These are phyloP conservation scores for Cinchona pubescens DNA, from an alignment of 257 asterid genomes.

Conservation along the genomic window DNA sequence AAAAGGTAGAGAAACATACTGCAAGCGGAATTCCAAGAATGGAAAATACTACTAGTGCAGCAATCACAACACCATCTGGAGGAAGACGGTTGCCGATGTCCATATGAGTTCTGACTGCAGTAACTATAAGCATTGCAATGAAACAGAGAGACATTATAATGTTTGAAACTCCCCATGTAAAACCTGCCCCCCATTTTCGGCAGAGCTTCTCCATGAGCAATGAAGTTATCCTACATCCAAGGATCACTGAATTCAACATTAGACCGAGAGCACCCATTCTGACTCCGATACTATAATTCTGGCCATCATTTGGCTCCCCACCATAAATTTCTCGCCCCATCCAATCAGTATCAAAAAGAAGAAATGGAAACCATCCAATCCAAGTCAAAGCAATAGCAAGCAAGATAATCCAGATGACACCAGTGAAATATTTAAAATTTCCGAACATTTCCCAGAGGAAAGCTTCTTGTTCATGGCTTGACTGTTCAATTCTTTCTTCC, in stretches of 20 bases:
- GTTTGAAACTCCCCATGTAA: slow-evolving; percentile 83
- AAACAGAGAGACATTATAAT: slow-evolving; percentile 65
- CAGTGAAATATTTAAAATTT: slow-evolving; percentile 61
- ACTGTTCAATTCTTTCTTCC: slow-evolving; percentile 36
- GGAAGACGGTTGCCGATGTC: slow-evolving; percentile 43
- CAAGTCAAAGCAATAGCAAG: slow-evolving; percentile 76
- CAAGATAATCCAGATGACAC: slow-evolving; percentile 65
- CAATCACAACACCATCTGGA: slow-evolving; percentile 61
- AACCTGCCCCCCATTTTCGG: slow-evolving; percentile 83
- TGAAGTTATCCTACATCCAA: slow-evolving; percentile 89
- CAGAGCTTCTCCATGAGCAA: slow-evolving; percentile 81
- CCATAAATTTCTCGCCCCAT: slow-evolving; percentile 93
- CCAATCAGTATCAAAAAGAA: slow-evolving; percentile 87
- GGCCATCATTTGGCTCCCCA: slow-evolving; percentile 77
- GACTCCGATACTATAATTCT: slow-evolving; percentile 59
- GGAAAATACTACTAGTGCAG: slow-evolving; percentile 59
- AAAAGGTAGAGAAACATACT: slow-evolving; percentile 46
- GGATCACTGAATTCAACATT: slow-evolving; percentile 81
- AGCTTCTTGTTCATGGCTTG: slow-evolving; percentile 61
- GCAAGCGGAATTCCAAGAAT: slow-evolving; percentile 85
- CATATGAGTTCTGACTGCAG: slow-evolving; percentile 46
- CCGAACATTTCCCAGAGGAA: slow-evolving; percentile 80
- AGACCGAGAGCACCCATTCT: slow-evolving; percentile 81
- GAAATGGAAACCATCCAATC: slow-evolving; percentile 90
- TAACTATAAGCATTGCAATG: slow-evolving; percentile 60